Percentiles rank a stretch among this genome's conserved stretches.
These are phyloP conservation scores for Neurospora tetrasperma DNA, from an alignment of 495 filamentous ascomycete species.

Conservation along the genomic window DNA sequence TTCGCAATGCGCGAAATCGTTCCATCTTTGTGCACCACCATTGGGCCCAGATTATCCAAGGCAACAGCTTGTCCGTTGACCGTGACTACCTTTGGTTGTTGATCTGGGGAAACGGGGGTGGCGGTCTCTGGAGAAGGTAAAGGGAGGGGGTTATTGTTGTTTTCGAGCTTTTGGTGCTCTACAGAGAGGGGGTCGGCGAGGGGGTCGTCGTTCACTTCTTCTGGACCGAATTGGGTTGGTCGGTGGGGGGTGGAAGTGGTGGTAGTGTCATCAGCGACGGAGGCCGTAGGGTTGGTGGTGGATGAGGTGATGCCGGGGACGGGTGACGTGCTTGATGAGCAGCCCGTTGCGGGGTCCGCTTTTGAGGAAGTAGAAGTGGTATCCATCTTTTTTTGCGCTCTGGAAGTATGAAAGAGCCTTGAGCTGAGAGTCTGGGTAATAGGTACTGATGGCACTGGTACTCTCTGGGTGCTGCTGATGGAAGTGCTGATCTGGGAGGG, in stretches of 20 bases:
- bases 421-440: not conserved
- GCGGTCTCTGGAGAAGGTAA: constrained; percentile 18
- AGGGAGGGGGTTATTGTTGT: constrained; percentile 2
- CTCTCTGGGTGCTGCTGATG: not conserved
- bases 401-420: not conserved
- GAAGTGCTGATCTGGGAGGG: not conserved
- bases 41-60: constrained; percentile 51
- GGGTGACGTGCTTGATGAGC: not conserved
- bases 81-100: constrained; percentile 35
- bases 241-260: not conserved
- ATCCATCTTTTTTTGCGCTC: not conserved
- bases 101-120: not conserved
- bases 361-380: not conserved
- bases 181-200: not conserved
- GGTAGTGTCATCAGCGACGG: not conserved
- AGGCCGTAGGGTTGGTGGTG: not conserved
- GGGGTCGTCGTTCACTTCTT: not conserved
- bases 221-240: not conserved
- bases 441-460: not conserved
- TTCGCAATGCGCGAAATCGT: constrained; percentile 55
- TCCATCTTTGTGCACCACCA: constrained; percentile 60
- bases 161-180: not conserved
- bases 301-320: not conserved
- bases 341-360: not conserved
- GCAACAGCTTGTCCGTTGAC: constrained; percentile 39